Base-by-base conservation (phyloP, 164 flowering plant genomes). In the Vitis riparia region DNA sequence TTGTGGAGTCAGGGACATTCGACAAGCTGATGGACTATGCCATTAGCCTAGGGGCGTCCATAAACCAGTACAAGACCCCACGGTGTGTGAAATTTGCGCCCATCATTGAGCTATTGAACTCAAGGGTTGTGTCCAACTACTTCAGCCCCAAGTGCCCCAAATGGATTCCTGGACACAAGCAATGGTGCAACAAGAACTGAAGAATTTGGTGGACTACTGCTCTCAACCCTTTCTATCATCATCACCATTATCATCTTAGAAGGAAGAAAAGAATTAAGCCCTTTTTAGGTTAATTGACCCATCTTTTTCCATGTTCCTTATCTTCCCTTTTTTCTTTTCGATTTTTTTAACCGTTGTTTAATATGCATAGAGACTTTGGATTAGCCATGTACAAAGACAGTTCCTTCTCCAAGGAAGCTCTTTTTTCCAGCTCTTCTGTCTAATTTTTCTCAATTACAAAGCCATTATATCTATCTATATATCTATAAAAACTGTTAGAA, bases 1-100 rank as follows among this genome's bases (percentile, higher is more conserved):
- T 93, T 5, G 99, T 93, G 4, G 93, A 89, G 55, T 6, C 59
- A 0, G 98, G 98, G 58, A 91, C 98, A 0, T 95, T 95, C 61
- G 99, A 95, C 67, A 93, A 93, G 85, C 90, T 95, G 44, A 95
- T 95, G 99, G 99, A 95, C 80, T 92, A 86, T 72, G 97, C 98
- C 17, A 83, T 95, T n/a, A 90, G 93, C 79, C 62, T 80, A 11
- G 99, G 97, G 7, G 98, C 98, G 11, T 95, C 99, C 5, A 93
- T 95, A 3, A 90, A 92, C 68, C 99, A 95, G 86, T 95, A 95
- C 78, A 95, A 95, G 79, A 86, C 99, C 0, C 99, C 99, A 2
- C 65, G 98, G 17, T 95, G 99, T 60, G 98, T 95, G 62, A 93
- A 91, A 62, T 95, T 82, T 73, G 90, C 79, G 17, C 98, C 98